Conservation (phyloP, 2,329 filamentous ascomycete genomes). For the Claviceps arundinis region DNA sequence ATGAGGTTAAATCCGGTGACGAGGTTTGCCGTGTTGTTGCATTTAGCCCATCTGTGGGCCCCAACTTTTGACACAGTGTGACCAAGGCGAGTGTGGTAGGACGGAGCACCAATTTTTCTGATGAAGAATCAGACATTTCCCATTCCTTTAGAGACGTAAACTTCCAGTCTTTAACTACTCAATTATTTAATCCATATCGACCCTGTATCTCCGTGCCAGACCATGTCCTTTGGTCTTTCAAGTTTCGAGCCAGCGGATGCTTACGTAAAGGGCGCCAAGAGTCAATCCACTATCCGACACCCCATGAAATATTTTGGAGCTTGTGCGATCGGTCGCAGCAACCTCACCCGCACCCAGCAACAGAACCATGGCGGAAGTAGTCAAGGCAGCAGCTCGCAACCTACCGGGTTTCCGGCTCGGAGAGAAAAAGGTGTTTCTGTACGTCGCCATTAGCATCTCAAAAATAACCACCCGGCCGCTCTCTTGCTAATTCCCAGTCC, state of each 20-base stretch:
- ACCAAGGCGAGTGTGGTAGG: no score
- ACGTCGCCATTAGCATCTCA: slow-evolving; percentile 10
- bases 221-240: no score
- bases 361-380: slow-evolving; percentile 26
- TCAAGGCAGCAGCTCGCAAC: slow-evolving; percentile 23
- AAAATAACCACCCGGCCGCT: background rate
- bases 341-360: slow-evolving; percentile 10
- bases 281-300: background rate
- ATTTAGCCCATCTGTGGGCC: no score
- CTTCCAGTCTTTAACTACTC: no score
- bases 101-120: no score
- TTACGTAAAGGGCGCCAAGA: slow-evolving; percentile 6
- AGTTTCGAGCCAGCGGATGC: background rate
- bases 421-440: slow-evolving; percentile 44
- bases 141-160: no score
- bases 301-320: slow-evolving; percentile 4
- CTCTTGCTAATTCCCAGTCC: background rate
- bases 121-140: no score
- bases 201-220: no score
- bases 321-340: slow-evolving; percentile 8
- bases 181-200: no score
- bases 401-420: slow-evolving; percentile 35
- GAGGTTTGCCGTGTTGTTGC: no score
- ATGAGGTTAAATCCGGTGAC: no score
- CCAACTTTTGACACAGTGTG: no score